Evolutionary conservation across 2,329 filamentous ascomycete species (phyloP), one percentile per base, ranked within the genome.

Genomic region (Rutstroemia sp.): DNA sequence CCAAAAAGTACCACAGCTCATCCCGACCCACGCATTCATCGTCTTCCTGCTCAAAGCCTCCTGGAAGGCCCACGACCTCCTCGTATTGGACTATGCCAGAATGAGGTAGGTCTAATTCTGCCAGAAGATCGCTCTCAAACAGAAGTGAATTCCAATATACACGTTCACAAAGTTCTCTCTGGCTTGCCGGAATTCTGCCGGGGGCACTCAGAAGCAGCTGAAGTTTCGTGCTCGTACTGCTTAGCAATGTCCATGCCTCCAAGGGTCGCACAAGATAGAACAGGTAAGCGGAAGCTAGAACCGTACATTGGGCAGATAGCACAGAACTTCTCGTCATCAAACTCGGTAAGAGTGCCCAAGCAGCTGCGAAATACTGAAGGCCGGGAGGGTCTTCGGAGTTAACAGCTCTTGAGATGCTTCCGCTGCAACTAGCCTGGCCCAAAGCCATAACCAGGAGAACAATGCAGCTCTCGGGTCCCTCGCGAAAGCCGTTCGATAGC

Each of bases 141-240:
- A 92, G 79, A 2, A 92, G 75, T 2, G 88, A 79, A 64, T 94
- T 92, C 89, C 89, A 94, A 73, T 90, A 94, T 14, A 92, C 86
- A 49, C 89, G 78, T 70, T 90, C 87, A 49, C 83, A 83, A 30
- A 92, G 71, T 68, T 92, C 88, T 64, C 83, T 80, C 67, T 89
- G 85, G 34, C 85, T 82, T 4, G 82, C 74, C 1, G 87, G 86
- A 0, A 92, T 80, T 54, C 87, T 80, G 60, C 81, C 85, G 12
- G 87, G 86, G 2, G 85, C 82, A 72, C 87, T 89, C 45, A 92
- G 78, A 34, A 92, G 77, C 21, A 94, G 77, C 67, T 94, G 88
- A 46, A 92, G 75, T 68, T 92, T 94, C 66, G 87, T 89, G 70
- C 87, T 90, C 3, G 88, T 88, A 57, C 85, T 90, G 65, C 86